Base-by-base conservation (phyloP, 202 grass and related monocot species). In the Cymbopogon flexuosus region DNA sequence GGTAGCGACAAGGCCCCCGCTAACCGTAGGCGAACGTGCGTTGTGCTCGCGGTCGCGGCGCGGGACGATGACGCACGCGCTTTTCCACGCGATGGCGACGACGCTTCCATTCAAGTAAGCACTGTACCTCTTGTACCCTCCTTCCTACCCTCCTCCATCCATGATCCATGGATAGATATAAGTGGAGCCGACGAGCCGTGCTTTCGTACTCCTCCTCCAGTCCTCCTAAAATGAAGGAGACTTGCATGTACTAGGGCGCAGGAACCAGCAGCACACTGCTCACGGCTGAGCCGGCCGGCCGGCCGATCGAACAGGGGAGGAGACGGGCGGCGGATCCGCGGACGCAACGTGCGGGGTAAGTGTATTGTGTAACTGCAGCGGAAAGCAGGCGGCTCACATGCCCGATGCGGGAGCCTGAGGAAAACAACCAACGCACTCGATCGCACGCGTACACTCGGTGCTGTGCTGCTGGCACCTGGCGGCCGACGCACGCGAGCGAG, bases 301-400 rank as follows among this genome's bases (percentile, higher is more conserved):
- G n/a, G n/a, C n/a, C n/a, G n/a, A n/a, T n/a, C n/a, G n/a, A n/a
- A n/a, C n/a, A n/a, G n/a, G n/a, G n/a, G n/a, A n/a, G n/a, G n/a
- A n/a, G n/a, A n/a, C n/a, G n/a, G n/a, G n/a, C n/a, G n/a, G n/a
- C n/a, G n/a, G n/a, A n/a, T n/a, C n/a, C n/a, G n/a, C n/a, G n/a
- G n/a, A n/a, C n/a, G n/a, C n/a, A n/a, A n/a, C n/a, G n/a, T n/a
- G n/a, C n/a, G n/a, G n/a, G n/a, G n/a, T n/a, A n/a, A n/a, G n/a
- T n/a, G n/a, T n/a, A n/a, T n/a, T n/a, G n/a, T n/a, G n/a, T n/a
- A 66, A 66, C 62, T 31, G 76, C 43, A 21, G 62, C 61, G 62
- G n/a, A 65, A 78, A 78, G 76, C 43, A 8, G 43, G 16, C 76
- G 76, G 47, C 43, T 43, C 76, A 66, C 62, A 66, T 78, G 76